phyloP scores from a whole-genome alignment of 2,329 filamentous ascomycete genomes.

The Zasmidium citrigriseum region DNA sequence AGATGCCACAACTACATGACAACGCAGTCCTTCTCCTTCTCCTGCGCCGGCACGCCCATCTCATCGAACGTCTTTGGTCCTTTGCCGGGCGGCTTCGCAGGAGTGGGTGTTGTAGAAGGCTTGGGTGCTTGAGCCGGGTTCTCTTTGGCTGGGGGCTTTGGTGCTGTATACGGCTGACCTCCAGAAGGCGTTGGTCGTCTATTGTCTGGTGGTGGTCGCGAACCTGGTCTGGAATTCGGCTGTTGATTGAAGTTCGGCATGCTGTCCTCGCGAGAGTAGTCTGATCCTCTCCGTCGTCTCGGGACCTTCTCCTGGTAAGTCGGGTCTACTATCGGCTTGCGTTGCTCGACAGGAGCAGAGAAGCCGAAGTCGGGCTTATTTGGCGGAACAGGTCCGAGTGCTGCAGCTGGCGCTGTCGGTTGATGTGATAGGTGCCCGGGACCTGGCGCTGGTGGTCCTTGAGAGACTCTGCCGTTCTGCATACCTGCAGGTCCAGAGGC shows the following conservation, averaged over 20 bases:
- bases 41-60: conserved; percentile 88
- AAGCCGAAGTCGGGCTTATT: conserved; percentile 44
- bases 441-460: conserved; percentile 11
- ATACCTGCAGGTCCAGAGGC: conserved; percentile 34
- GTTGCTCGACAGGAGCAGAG: conserved; percentile 46
- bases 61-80: conserved; percentile 96
- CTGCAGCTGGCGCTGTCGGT: conserved; percentile 19
- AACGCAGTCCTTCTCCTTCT: conserved; percentile 83
- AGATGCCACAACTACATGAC: conserved; percentile 8
- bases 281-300: not conserved
- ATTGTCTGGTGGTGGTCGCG: conserved; percentile 10
- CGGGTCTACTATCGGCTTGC: conserved; percentile 24
- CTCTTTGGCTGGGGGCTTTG: conserved; percentile 20
- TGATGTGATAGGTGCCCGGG: conserved; percentile 22
- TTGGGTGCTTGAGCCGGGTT: conserved; percentile 22
- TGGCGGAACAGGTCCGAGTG: conserved; percentile 1
- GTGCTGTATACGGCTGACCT: conserved; percentile 4
- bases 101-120: conserved; percentile 30
- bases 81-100: conserved; percentile 57
- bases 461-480: conserved; percentile 14
- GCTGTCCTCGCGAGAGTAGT: conserved; percentile 13
- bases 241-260: conserved; percentile 23
- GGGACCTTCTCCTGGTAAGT: conserved; percentile 17
- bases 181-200: conserved; percentile 9
- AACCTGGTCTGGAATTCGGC: conserved; percentile 17